Evolutionary conservation across 768 basidiomycete species (phyloP), one percentile per base, ranked within the genome.

Genomic region (Tricholoma sp.): DNA sequence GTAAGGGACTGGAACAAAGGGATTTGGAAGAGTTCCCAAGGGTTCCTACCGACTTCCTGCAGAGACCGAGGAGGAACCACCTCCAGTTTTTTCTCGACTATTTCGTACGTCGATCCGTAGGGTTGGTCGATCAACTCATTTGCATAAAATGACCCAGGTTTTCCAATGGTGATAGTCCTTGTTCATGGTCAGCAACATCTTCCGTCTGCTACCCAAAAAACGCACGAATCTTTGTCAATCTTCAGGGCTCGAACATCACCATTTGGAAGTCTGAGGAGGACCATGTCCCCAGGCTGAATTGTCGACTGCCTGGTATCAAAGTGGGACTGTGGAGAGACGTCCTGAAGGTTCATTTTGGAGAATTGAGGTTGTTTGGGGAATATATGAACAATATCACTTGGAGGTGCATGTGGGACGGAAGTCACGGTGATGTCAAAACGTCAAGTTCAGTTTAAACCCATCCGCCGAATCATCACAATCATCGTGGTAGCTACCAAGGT

Each of bases 101-200:
- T 88, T 69, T 98, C 94, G 70, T 95, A 94, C 0, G 91, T 85
- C 57, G 94, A 77, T 4, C 96, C 97, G 68, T 89, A 98, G 1
- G 86, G 87, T 58, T 92, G 83, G 22, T 84, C 85, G 29, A 96
- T 77, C 31, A 99, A 80, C 53, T 92, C 85, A 58, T 84, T 83
- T 16, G 86, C 79, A 58, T 80, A 71, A 71, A 99, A 98, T 3
- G 85, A 81, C 10, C 96, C 97, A 59, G 89, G 86, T 72, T 91
- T 91, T 59, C 94, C 94, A 18, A 97, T 74, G 32, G 83, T 80
- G 47, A 94, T 70, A 14, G 76, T 82, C 49, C 94, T 95, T 66
- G 1, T 62, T 37, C 12, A 35, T 32, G 31, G 24, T 56, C 19
- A 60, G 45, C 9, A 31, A 49, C 14, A 49, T 27, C 5, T n/a